Evolutionary conservation across 2,329 filamentous ascomycete species (phyloP).

Genomic region (Neonectria faginata): DNA sequence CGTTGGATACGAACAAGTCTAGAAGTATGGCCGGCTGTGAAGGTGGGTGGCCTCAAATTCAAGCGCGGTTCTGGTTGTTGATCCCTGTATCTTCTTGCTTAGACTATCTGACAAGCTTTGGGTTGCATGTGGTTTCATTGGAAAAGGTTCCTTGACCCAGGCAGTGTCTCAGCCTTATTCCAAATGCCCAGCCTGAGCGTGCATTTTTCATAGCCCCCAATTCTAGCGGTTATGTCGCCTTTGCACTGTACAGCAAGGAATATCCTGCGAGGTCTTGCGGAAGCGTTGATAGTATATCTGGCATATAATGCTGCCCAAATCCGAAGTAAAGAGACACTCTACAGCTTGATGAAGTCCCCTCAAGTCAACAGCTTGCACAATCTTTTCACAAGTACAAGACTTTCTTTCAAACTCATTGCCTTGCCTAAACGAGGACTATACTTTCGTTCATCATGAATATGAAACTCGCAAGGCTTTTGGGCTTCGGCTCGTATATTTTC

Average conservation of each 20-base stretch:
- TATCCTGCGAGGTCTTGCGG: neutral
- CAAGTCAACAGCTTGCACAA: too few relatives aligned
- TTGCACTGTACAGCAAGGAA: neutral
- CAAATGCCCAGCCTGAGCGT: neutral
- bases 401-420: too few relatives aligned
- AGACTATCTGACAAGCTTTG: neutral
- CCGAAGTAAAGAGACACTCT: too few relatives aligned
- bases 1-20: neutral
- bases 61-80: neutral
- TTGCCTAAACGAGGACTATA: too few relatives aligned
- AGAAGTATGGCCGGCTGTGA: neutral
- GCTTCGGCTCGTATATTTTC: too few relatives aligned
- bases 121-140: neutral
- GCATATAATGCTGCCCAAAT: too few relatives aligned
- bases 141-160: neutral
- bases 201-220: neutral
- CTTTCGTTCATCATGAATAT: too few relatives aligned
- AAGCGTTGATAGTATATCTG: too few relatives aligned
- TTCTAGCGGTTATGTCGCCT: too few relatives aligned
- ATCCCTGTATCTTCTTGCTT: neutral
- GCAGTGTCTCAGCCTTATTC: neutral
- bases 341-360: too few relatives aligned
- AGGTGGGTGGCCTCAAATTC: neutral
- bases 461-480: too few relatives aligned
- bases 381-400: too few relatives aligned